These are phyloP conservation scores for Quercus mongolica DNA, from an alignment of 306 rosid genomes.

Conservation along the genomic window DNA sequence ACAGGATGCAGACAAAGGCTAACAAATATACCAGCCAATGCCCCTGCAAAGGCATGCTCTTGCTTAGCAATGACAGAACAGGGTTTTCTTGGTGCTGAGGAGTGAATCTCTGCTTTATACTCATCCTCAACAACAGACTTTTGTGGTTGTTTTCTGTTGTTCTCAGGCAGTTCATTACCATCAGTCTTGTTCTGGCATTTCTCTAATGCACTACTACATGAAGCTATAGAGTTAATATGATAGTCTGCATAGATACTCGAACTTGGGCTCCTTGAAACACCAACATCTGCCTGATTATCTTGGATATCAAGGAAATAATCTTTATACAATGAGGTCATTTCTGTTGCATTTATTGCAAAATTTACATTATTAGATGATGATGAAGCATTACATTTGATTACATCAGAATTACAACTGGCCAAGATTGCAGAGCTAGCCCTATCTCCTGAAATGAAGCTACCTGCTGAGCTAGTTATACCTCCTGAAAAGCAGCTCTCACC, in stretches of 20 bases:
- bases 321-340: conserved; percentile 40
- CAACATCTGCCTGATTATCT: conserved; percentile 22
- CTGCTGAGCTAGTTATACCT: conserved; percentile 6
- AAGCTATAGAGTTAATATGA: conserved; percentile 35
- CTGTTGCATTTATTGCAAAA: conserved; percentile 20
- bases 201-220: conserved; percentile 23
- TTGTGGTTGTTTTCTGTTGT: conserved; percentile 29
- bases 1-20: conserved; percentile 93
- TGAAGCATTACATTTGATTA: conserved; percentile 13
- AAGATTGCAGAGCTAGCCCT: conserved; percentile 22
- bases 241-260: conserved; percentile 38
- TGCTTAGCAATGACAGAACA: conserved; percentile 50
- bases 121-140: conserved; percentile 24
- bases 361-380: conserved; percentile 22
- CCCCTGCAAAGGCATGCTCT: conserved; percentile 95
- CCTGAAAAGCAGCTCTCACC: conserved; percentile 16
- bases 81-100: conserved; percentile 36
- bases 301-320: conserved; percentile 48
- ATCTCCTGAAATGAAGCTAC: conserved; percentile 29
- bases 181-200: conserved; percentile 30
- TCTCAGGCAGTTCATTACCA: conserved; percentile 37
- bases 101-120: conserved; percentile 28
- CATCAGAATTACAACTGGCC: conserved; percentile 22
- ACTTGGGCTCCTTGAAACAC: conserved; percentile 27
- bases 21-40: conserved; percentile 86